phyloP scores from a whole-genome alignment of 768 basidiomycete genomes.

The Lactifluus pinguis region DNA sequence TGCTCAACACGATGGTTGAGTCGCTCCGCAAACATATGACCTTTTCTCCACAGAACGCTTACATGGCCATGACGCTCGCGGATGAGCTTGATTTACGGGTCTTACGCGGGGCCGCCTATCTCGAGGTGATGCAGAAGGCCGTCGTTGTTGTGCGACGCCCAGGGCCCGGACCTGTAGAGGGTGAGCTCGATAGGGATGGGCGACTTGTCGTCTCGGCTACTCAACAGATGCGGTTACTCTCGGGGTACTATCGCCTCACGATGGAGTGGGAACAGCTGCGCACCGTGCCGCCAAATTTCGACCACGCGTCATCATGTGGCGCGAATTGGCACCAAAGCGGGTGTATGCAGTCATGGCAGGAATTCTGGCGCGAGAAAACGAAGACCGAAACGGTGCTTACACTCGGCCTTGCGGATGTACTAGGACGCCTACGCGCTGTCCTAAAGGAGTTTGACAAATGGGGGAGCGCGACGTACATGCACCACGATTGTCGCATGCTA shows the following conservation, averaged over 20 bases:
- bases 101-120: constrained; percentile 57
- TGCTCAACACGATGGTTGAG: constrained; percentile 51
- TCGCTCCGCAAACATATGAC: constrained; percentile 55
- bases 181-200: constrained; percentile 31
- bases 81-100: constrained; percentile 57
- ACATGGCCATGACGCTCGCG: constrained; percentile 62
- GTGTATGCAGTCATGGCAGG: constrained; percentile 64
- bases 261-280: constrained; percentile 59
- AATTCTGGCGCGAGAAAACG: constrained; percentile 75
- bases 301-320: constrained; percentile 53
- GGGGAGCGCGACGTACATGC: constrained; percentile 72
- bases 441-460: constrained; percentile 61
- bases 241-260: constrained; percentile 63
- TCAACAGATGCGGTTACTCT: constrained; percentile 58
- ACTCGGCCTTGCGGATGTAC: constrained; percentile 54
- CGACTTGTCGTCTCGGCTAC: constrained; percentile 43
- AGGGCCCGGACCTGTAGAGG: constrained; percentile 16
- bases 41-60: constrained; percentile 54
- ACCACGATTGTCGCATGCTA: constrained; percentile 56
- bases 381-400: constrained; percentile 49
- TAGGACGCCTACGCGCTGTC: constrained; percentile 54
- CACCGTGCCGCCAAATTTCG: constrained; percentile 46
- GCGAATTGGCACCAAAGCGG: constrained; percentile 66
- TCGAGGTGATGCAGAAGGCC: constrained; percentile 64
- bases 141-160: constrained; percentile 28